A percentile compares a stretch with the other conserved stretches of the same genome.
phyloP scores from a whole-genome alignment of 2,329 filamentous ascomycete species.

The Sporothrix inflata region DNA sequence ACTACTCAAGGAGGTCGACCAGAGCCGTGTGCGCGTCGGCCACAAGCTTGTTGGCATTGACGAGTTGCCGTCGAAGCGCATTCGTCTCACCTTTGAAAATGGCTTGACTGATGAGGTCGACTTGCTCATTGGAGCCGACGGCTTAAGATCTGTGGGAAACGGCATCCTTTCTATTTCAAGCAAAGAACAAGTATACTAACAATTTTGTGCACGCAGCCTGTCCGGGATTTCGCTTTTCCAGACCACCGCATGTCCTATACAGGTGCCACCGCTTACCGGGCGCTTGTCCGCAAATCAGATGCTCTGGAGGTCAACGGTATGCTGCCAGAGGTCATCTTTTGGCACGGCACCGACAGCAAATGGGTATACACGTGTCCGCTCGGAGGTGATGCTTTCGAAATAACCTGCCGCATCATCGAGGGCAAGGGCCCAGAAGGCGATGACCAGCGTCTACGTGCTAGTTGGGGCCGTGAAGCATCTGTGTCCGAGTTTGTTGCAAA shows the following conservation, averaged over 20 bases:
- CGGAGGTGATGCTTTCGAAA: slow-evolving; percentile 40
- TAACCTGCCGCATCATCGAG: slow-evolving; percentile 36
- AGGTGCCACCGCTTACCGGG: slow-evolving; percentile 19
- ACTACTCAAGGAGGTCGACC: slow-evolving; percentile 49
- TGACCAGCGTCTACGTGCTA: slow-evolving; percentile 35
- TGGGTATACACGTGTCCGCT: slow-evolving; percentile 42
- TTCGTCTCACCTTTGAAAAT: slow-evolving; percentile 51
- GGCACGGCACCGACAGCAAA: slow-evolving; percentile 31
- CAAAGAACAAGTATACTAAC: neutral
- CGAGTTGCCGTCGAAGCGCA: slow-evolving; percentile 45
- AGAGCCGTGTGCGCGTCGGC: slow-evolving; percentile 48
- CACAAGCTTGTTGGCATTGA: slow-evolving; percentile 48
- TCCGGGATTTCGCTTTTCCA: slow-evolving; percentile 19
- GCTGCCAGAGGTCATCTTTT: slow-evolving; percentile 23
- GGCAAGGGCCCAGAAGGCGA: slow-evolving; percentile 22
- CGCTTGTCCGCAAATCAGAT: slow-evolving; percentile 17
- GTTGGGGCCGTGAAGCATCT: slow-evolving; percentile 37
- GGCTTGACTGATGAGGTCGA: slow-evolving; percentile 47
- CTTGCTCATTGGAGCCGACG: slow-evolving; percentile 56
- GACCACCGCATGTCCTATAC: slow-evolving; percentile 9
- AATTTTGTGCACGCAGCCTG: neutral
- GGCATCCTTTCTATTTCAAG: no score
- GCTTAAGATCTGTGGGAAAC: slow-evolving; percentile 48
- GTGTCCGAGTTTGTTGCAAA: slow-evolving; percentile 29
- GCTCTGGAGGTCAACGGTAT: slow-evolving; percentile 25